phyloP scores from a whole-genome alignment of 306 rosid species.

The Cucurbita ficifolia region DNA sequence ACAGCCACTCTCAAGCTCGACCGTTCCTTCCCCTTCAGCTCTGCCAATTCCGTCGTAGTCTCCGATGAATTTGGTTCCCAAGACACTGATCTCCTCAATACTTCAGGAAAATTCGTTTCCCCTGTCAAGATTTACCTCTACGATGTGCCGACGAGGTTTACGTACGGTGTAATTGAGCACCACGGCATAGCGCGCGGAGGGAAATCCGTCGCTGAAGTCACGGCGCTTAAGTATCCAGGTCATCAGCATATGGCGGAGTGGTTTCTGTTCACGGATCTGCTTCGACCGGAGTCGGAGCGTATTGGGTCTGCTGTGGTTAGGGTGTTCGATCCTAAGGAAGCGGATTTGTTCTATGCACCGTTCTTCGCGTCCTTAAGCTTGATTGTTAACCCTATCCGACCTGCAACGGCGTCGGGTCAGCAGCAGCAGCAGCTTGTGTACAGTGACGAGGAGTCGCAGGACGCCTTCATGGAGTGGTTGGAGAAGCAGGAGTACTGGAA shows the following conservation, averaged over 20 bases:
- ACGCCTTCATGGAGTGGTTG: slow-evolving; percentile 63
- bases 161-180: slow-evolving; percentile 41
- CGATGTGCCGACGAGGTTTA: slow-evolving; percentile 54
- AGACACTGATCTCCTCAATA: background rate
- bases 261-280: slow-evolving; percentile 58
- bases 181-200: slow-evolving; percentile 9
- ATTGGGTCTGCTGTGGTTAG: slow-evolving; percentile 29
- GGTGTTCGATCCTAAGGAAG: slow-evolving; percentile 61
- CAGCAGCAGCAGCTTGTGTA: slow-evolving; percentile 28
- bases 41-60: slow-evolving; percentile 18
- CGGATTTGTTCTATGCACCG: slow-evolving; percentile 34
- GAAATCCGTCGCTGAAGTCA: background rate
- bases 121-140: slow-evolving; percentile 40
- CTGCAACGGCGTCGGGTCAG: background rate
- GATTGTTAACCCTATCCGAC: slow-evolving; percentile 7
- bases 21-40: slow-evolving; percentile 14
- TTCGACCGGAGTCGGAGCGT: slow-evolving; percentile 32
- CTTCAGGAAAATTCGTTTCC: background rate
- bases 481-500: slow-evolving; percentile 69
- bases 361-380: slow-evolving; percentile 8
- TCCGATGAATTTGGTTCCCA: background rate
- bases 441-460: slow-evolving; percentile 81
- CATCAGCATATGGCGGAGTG: slow-evolving; percentile 97
- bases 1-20: slow-evolving; percentile 27
- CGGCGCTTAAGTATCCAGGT: slow-evolving; percentile 60